phyloP scores from a whole-genome alignment of 2,329 filamentous ascomycete species.

The Trichoderma koningiopsis region DNA sequence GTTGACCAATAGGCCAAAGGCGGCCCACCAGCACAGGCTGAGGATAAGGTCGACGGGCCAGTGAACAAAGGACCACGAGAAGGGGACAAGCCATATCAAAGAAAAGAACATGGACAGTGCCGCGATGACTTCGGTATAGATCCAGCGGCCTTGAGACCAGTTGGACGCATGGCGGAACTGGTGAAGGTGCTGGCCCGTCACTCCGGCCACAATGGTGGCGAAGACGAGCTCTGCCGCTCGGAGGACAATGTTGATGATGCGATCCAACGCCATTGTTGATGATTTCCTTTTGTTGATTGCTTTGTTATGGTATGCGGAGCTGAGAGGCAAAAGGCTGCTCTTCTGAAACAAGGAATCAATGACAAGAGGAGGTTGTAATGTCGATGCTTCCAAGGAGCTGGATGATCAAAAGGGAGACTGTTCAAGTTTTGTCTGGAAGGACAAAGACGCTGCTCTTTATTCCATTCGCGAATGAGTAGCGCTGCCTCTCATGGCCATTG shows the following conservation, averaged over 20 bases:
- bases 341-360: not conserved
- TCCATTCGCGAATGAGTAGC: constrained; percentile 3
- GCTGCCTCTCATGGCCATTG: not conserved
- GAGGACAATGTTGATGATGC: constrained; percentile 44
- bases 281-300: not conserved
- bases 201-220: constrained; percentile 70
- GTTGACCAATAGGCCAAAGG: constrained; percentile 67
- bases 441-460: constrained; percentile 23
- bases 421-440: not conserved
- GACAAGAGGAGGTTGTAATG: not conserved
- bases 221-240: constrained; percentile 62
- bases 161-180: constrained; percentile 46
- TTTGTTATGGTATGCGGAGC: not conserved
- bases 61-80: constrained; percentile 65
- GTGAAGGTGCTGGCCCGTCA: constrained; percentile 68
- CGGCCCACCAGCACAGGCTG: constrained; percentile 69
- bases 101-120: constrained; percentile 68
- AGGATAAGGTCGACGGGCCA: constrained; percentile 73
- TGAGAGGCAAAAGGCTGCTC: not conserved
- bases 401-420: not conserved
- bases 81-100: constrained; percentile 73
- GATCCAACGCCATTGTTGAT: constrained; percentile 43
- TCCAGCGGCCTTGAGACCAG: constrained; percentile 64
- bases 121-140: constrained; percentile 74
- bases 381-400: not conserved